These are phyloP conservation scores for Melanopsichium pennsylvanicum DNA, from an alignment of 1,284 basidiomycete genomes.

Conservation along the genomic window DNA sequence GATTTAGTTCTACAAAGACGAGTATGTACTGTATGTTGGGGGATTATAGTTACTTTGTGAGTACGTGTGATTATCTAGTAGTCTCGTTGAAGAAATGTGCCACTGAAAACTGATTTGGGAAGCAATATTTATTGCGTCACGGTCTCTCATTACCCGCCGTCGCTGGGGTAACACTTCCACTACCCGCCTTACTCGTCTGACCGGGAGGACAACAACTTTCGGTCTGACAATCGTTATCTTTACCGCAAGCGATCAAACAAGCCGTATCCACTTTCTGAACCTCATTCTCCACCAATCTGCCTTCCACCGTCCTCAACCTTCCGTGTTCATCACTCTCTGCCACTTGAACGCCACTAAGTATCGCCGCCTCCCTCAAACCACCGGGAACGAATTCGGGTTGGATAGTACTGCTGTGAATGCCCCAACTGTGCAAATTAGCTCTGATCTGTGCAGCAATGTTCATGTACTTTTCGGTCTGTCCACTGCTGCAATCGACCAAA, in stretches of 20 bases:
- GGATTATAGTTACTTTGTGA: no score
- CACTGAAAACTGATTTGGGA: no score
- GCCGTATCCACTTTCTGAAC: constrained; percentile 51
- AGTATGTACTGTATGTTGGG: no score
- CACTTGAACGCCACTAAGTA: constrained; percentile 54
- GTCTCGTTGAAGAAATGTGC: no score
- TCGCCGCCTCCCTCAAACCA: constrained; percentile 58
- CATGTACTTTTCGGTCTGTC: constrained; percentile 79
- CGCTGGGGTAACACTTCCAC: constrained; percentile 11
- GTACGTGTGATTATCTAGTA: no score
- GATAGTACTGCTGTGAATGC: constrained; percentile 80
- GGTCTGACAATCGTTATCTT: constrained; percentile 52
- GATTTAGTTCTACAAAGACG: no score
- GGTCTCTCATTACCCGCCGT: constrained; percentile 5
- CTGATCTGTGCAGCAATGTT: constrained; percentile 84
- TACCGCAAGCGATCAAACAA: constrained; percentile 59
- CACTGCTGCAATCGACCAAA: constrained; percentile 72
- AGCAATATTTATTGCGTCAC: no score
- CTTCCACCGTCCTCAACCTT: constrained; percentile 53
- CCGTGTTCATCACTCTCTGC: constrained; percentile 52
- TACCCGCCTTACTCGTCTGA: background rate
- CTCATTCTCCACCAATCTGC: constrained; percentile 54
- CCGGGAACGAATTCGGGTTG: constrained; percentile 64
- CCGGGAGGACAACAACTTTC: constrained; percentile 58
- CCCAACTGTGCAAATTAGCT: constrained; percentile 82